A percentile compares a stretch with the other conserved stretches of the same genome.
Conservation (phyloP, 495 filamentous ascomycete genomes). For the Penicillium cinerascens region DNA sequence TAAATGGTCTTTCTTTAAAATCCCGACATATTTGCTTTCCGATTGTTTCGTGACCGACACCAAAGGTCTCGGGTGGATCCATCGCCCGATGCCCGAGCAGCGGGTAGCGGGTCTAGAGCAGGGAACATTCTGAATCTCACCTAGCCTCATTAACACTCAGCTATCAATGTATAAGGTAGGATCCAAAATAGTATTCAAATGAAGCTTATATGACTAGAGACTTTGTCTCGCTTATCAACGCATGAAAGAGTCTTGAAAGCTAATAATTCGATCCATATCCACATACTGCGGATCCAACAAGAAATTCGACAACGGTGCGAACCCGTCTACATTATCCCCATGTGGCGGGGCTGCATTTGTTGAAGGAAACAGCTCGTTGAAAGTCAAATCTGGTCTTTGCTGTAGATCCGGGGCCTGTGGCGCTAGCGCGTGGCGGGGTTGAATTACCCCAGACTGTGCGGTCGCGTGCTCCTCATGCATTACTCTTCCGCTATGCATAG, state of each 20-base stretch:
- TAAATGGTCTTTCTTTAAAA: too few species aligned
- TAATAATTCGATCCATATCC: conserved; percentile 3
- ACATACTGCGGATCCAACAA: background rate
- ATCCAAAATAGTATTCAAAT: too few species aligned
- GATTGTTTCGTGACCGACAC: too few species aligned
- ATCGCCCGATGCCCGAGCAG: background rate
- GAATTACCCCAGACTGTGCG: background rate
- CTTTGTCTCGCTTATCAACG: background rate
- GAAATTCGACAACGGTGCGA: background rate
- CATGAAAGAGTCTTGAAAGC: conserved; percentile 1
- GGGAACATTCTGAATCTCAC: too few species aligned
- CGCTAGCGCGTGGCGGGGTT: background rate
- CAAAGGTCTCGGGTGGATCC: background rate
- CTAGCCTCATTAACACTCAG: too few species aligned
- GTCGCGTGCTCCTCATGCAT: background rate
- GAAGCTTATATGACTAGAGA: too few species aligned
- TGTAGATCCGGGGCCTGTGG: background rate
- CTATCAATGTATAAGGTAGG: too few species aligned
- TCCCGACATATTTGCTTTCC: too few species aligned
- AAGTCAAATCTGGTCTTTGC: background rate
- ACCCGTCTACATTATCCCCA: background rate
- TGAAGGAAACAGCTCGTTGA: background rate
- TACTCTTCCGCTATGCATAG: background rate
- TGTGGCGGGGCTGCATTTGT: background rate
- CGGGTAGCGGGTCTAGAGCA: background rate